Base-by-base conservation (phyloP, 2,329 filamentous ascomycete species). In the Colletotrichum tropicicola region DNA sequence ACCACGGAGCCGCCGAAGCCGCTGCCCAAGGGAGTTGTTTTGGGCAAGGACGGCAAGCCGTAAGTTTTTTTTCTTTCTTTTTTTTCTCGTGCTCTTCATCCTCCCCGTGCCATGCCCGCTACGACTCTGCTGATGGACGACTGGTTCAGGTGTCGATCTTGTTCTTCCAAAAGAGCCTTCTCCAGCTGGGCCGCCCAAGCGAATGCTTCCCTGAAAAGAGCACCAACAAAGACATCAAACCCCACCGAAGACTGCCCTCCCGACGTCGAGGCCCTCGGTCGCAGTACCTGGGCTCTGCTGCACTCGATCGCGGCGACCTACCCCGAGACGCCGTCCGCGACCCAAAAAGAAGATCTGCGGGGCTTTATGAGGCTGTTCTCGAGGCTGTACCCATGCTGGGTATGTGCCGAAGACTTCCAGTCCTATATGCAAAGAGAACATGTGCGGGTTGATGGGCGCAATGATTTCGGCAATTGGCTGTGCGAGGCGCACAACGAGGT, bases 301-400 rank as follows among this genome's bases (percentile, higher is more conserved):
- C 96, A 99, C 82, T 91, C 92, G 8, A 92, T 99, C 69, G 92
- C 95, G 13, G 96, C 94, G 0, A 88, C 88, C 13, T 99, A 98
- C 77, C 96, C 96, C 1, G 82, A 85, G 7, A 78, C 75, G 7
- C 93, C 96, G 0, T 87, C 90, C 0, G 77, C 82, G 1, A 77
- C 82, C 9, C 88, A 97, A 71, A 93, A 98, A 75, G 80, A 82
- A 28, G 91, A 98, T 71, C 91, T 97, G 70, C 83, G 84, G 59
- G 85, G 87, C 54, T 98, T 99, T 79, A 85, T 99, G 71, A 81
- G 83, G 23, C 83, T 94, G 2, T 97, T 99, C 76, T 90, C 92
- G 25, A 91, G 91, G 70, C 79, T 98, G 19, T 99, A 99, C 74
- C 96, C 96, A 4, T 99, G 96, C 82, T 97, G 94, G 93, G 87